Base-by-base conservation (phyloP, 2,329 filamentous ascomycete species). In the Torrubiellomyces zombiae region DNA sequence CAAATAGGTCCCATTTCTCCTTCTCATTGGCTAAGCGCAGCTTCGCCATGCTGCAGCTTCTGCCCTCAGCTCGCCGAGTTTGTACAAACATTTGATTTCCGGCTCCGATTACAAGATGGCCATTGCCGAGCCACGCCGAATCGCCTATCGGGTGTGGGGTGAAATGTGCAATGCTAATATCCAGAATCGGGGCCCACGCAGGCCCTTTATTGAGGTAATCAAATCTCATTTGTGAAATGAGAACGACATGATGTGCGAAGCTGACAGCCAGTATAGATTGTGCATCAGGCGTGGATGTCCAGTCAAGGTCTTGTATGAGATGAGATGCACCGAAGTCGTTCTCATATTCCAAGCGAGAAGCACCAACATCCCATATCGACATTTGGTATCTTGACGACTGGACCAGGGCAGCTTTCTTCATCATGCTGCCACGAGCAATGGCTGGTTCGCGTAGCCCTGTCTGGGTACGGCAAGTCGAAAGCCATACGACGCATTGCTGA, bases 181-280 rank as follows among this genome's bases (percentile, higher is more conserved):
- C 78, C 22, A 79, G 65, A 30, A 94, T 76, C 14, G 77, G 63
- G 1, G 80, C 77, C 85, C 85, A 94, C 0, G 83, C 81, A n/a
- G 82, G 79, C 1, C 78, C 77, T 32, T 80, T 75, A 39, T 85
- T 82, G 11, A 93, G 60, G 44, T 93, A 93, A 48, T 93, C 82
- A 42, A 89, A 94, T 9, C 85, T 76, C 54, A 92, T 73, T 43
- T 94, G 83, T 5, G 78, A 75, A 14, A 93, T 64, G 3, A 94
- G 60, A 16, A 91, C 53, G 5, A 94, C 75, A 28, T 77, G 71
- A 35, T 85, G 79, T n/a, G 76, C 75, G 42, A 93, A 93, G 0
- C 85, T 83, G n/a, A 94, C 80, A 1, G 85, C 81, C 12, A 94
- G 58, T 28, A 94, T 83, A 1, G 80, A 86, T 42, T 93, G 82